Percentiles rank a stretch among this genome's conserved stretches.
Evolutionary conservation across 345 rosid genomes (phyloP).

Genomic region (Bruguiera gymnorhiza): DNA sequence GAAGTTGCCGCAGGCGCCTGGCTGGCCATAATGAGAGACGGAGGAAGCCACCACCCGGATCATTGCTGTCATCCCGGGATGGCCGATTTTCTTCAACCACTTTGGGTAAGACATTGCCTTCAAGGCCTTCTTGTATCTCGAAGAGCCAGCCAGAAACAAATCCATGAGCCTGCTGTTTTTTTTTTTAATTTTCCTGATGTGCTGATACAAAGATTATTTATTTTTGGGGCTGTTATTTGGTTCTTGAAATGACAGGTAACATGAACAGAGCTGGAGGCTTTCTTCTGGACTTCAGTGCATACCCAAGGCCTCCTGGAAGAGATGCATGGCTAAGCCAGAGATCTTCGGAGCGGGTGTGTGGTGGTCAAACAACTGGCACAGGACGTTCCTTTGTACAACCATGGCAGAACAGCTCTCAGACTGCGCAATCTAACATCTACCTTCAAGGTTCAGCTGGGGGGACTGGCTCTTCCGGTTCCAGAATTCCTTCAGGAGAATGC

Average conservation of each 20-base stretch:
- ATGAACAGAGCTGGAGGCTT: constrained; percentile 46
- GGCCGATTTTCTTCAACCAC: constrained; percentile 48
- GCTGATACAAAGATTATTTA: no score
- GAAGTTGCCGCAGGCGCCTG: constrained; percentile 93
- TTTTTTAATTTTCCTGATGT: no score
- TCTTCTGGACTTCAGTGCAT: constrained; percentile 52
- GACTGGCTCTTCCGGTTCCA: constrained; percentile 47
- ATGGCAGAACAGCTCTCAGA: constrained; percentile 45
- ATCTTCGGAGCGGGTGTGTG: constrained; percentile 28
- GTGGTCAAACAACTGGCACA: constrained; percentile 21
- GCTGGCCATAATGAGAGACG: constrained; percentile 98
- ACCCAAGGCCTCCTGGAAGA: constrained; percentile 37
- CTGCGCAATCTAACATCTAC: constrained; percentile 45
- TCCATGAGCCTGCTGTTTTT: no score
- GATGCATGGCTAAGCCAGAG: constrained; percentile 39
- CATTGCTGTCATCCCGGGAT: constrained; percentile 52
- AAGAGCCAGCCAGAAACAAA: no score
- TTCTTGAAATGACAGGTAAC: constrained; percentile 37
- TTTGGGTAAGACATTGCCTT: constrained; percentile 43
- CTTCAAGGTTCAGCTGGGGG: constrained; percentile 49
- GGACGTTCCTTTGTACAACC: constrained; percentile 35
- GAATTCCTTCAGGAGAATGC: constrained; percentile 57
- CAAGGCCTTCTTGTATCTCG: background rate
- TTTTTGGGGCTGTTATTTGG: background rate
- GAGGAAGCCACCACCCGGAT: constrained; percentile 84